phyloP scores from a whole-genome alignment of 371 early-diverging fungal species.

The Mortierella sp. region DNA sequence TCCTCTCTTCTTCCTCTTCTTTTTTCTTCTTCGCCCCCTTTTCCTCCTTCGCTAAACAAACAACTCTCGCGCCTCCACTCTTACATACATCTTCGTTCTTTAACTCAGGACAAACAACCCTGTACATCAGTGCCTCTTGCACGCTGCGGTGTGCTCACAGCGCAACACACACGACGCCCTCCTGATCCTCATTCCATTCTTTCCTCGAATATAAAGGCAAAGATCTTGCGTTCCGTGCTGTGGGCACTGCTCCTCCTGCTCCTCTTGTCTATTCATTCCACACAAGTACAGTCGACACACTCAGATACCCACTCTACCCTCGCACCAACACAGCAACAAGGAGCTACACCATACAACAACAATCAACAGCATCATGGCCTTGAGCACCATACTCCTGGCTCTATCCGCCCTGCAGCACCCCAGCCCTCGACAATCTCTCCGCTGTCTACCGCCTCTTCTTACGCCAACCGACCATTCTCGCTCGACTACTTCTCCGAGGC shows the following conservation, averaged over 20 bases:
- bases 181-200: background rate
- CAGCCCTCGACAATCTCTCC: background rate
- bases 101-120: background rate
- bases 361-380: background rate
- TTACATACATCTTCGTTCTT: no score
- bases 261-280: background rate
- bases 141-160: background rate
- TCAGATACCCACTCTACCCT: background rate
- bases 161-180: background rate
- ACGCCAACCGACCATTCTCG: background rate
- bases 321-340: background rate
- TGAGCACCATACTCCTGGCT: background rate
- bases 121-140: background rate
- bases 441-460: background rate
- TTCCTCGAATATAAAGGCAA: background rate
- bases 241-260: conserved; percentile 13
- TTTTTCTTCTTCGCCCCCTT: no score
- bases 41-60: background rate
- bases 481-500: background rate
- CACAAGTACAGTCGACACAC: background rate
- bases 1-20: no score
- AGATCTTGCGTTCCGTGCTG: conserved; percentile 3
- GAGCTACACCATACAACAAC: background rate
- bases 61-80: no score
- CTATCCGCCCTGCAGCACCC: background rate